A percentile compares a stretch with the other conserved stretches of the same genome.
phyloP scores from a whole-genome alignment of 148 eudicot species.

The Chenopodium suecicum region DNA sequence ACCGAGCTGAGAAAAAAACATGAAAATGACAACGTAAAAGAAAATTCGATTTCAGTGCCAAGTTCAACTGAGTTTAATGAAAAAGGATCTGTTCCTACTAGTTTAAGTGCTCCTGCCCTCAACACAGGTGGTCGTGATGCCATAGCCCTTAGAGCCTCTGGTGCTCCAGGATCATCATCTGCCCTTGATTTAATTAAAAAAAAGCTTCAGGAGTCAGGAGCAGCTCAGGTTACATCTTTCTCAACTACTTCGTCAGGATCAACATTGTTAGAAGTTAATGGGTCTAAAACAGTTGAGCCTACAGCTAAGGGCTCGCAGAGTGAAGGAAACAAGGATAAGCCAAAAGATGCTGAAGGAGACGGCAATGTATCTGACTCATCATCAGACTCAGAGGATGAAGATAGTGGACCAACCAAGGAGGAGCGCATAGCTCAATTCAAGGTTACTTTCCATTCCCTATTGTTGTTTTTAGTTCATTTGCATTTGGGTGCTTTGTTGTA shows the following conservation, averaged over 20 bases:
- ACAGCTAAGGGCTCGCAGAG: constrained; percentile 54
- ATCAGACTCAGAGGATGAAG: constrained; percentile 93
- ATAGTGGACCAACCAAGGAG: constrained; percentile 80
- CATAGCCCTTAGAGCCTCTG: constrained; percentile 50
- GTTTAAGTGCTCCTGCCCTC: constrained; percentile 88
- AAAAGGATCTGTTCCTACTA: constrained; percentile 54
- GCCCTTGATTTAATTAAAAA: constrained; percentile 90
- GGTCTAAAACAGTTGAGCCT: constrained; percentile 61
- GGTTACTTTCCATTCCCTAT: constrained; percentile 41
- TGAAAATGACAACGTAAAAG: constrained; percentile 56
- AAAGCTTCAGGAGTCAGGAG: constrained; percentile 94
- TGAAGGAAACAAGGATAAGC: constrained; percentile 73
- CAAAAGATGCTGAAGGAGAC: constrained; percentile 58
- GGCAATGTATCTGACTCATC: constrained; percentile 79
- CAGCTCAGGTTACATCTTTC: constrained; percentile 60
- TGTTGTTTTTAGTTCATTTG: background rate
- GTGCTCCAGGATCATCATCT: constrained; percentile 63
- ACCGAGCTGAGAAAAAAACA: constrained; percentile 68
- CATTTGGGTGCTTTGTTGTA: background rate
- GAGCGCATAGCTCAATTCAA: constrained; percentile 76
- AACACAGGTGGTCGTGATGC: constrained; percentile 93
- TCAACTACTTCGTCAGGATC: constrained; percentile 50
- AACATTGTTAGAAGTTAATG: constrained; percentile 53
- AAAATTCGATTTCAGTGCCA: constrained; percentile 46
- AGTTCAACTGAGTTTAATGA: constrained; percentile 46